A percentile compares a stretch with the other conserved stretches of the same genome.
Conservation (phyloP, 768 basidiomycete genomes). For the Hydnomerulius pinastri region DNA sequence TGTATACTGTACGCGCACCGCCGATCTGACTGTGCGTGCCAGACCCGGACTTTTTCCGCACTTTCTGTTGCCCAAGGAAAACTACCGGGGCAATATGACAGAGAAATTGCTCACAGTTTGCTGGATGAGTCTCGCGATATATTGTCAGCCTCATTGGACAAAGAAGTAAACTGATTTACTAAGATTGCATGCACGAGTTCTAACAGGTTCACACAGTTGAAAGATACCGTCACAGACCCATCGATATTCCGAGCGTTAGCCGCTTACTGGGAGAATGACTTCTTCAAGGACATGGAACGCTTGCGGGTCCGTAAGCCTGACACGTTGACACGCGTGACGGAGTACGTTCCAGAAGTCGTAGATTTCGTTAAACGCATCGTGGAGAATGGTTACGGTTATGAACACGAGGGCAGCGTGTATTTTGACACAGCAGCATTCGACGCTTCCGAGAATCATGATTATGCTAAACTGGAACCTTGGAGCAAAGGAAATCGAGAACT, state of each 20-base stretch:
- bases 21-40: conserved; percentile 17
- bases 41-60: conserved; percentile 56
- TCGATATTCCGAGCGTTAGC: conserved; percentile 81
- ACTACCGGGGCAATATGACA: conserved; percentile 42
- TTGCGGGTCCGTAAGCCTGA: conserved; percentile 87
- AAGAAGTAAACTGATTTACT: conserved; percentile 51
- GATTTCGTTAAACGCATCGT: conserved; percentile 84
- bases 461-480: conserved; percentile 95
- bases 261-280: conserved; percentile 85
- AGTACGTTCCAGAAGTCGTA: conserved; percentile 95
- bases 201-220: conserved; percentile 50
- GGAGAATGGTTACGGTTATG: conserved; percentile 78
- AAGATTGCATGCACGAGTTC: neutral
- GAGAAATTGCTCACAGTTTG: conserved; percentile 52
- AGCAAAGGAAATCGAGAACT: conserved; percentile 91
- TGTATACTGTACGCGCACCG: conserved; percentile 8
- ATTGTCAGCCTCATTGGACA: conserved; percentile 71
- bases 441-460: conserved; percentile 71
- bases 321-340: conserved; percentile 91
- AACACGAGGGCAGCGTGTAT: conserved; percentile 81
- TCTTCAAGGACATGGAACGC: conserved; percentile 91
- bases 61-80: conserved; percentile 49
- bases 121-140: conserved; percentile 80
- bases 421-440: conserved; percentile 89
- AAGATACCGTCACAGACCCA: conserved; percentile 81